A percentile compares a stretch with the other conserved stretches of the same genome.
phyloP scores from a whole-genome alignment of 768 basidiomycete species.

The Lactifluus volemus region DNA sequence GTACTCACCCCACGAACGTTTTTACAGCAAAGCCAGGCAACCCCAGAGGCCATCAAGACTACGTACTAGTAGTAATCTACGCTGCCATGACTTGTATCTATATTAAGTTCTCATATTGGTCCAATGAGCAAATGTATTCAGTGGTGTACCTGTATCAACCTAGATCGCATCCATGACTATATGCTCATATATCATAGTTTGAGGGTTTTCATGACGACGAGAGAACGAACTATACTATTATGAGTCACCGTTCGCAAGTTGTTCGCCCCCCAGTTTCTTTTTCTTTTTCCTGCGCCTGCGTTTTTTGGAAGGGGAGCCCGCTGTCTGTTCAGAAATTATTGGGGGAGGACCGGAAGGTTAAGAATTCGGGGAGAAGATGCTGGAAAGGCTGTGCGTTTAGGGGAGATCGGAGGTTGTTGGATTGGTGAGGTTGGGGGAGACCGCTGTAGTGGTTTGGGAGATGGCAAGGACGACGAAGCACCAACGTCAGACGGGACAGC shows the following conservation, averaged over 20 bases:
- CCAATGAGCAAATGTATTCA: not conserved
- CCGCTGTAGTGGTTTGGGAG: not conserved
- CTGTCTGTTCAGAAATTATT: not conserved
- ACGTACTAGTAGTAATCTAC: slow-evolving; percentile 16
- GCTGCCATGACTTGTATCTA: not conserved
- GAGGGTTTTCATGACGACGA: not conserved
- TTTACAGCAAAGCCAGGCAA: slow-evolving; percentile 2
- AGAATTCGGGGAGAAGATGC: not conserved
- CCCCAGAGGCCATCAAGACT: slow-evolving; percentile 25
- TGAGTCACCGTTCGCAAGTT: not conserved
- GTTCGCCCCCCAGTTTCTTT: not conserved
- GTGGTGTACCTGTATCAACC: not conserved
- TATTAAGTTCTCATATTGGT: not conserved
- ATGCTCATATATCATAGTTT: not conserved
- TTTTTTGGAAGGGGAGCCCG: slow-evolving; percentile 3
- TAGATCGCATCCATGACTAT: slow-evolving; percentile 6
- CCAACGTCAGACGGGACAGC: not conserved
- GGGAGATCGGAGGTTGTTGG: not conserved
- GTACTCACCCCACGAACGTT: not conserved
- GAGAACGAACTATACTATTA: not conserved
- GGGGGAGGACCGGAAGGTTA: slow-evolving; percentile 15
- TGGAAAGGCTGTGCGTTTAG: not conserved
- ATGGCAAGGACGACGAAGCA: not conserved
- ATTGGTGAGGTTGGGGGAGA: not conserved
- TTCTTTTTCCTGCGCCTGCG: slow-evolving; percentile 13